phyloP scores from a whole-genome alignment of 345 rosid genomes.

The Hibiscus trionum region DNA sequence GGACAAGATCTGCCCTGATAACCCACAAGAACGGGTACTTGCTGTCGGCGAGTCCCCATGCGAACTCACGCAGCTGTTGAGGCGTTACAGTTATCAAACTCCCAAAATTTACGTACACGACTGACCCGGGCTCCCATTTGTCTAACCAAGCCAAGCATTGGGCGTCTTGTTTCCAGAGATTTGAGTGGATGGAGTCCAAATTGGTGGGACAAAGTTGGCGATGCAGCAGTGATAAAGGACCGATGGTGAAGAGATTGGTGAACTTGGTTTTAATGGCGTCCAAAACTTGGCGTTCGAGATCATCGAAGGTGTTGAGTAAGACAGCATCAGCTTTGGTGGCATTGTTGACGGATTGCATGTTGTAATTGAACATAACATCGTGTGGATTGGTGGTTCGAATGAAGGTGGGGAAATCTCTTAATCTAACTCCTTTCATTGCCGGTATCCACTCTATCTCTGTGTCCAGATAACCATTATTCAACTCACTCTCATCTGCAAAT shows the following conservation, averaged over 20 bases:
- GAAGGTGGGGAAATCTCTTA: conserved; percentile 39
- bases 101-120: conserved; percentile 20
- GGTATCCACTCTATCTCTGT: conserved; percentile 39
- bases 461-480: conserved; percentile 39
- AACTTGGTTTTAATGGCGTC: background rate
- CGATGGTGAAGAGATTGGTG: background rate
- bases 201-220: background rate
- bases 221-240: background rate
- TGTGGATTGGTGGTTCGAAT: conserved; percentile 31
- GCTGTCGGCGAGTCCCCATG: conserved; percentile 19
- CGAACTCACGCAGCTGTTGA: conserved; percentile 14
- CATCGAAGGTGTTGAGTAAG: conserved; percentile 1
- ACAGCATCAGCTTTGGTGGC: conserved; percentile 2
- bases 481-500: conserved; percentile 31
- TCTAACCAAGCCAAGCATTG: conserved; percentile 5
- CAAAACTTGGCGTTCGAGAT: background rate
- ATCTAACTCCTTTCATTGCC: conserved; percentile 25
- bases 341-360: background rate
- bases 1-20: conserved; percentile 20
- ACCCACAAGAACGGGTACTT: conserved; percentile 20
- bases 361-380: conserved; percentile 20
- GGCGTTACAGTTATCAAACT: conserved; percentile 12
- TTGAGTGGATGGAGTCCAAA: background rate
- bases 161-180: conserved; percentile 3
- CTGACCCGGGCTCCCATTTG: conserved; percentile 2